Evolutionary conservation across 2,329 filamentous ascomycete genomes (phyloP).

Genomic region (Exophiala sp.): DNA sequence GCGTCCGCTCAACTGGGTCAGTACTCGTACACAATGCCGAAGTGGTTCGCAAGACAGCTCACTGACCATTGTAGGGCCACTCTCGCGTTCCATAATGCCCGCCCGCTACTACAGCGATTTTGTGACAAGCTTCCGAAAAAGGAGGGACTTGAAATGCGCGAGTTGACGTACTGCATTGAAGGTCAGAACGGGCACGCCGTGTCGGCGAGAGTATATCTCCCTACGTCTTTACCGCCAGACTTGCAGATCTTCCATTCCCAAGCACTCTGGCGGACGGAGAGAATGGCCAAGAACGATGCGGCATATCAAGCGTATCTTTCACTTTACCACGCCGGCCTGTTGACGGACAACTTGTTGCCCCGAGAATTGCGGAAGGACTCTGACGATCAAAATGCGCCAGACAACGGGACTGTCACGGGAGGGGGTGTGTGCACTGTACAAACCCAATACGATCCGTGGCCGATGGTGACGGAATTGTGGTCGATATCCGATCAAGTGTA

Average conservation of each 20-base stretch:
- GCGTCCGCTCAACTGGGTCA: conserved; percentile 44
- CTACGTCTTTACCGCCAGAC: conserved; percentile 62
- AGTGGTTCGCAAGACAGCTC: background rate
- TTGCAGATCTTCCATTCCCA: conserved; percentile 55
- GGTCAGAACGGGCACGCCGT: conserved; percentile 29
- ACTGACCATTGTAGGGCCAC: conserved; percentile 51
- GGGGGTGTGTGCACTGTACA: conserved; percentile 29
- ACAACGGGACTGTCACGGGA: conserved; percentile 4
- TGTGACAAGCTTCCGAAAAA: conserved; percentile 60
- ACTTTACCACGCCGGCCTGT: conserved; percentile 65
- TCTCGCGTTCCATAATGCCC: conserved; percentile 69
- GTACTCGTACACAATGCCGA: conserved; percentile 17
- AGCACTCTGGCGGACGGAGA: conserved; percentile 65
- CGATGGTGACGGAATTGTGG: conserved; percentile 29
- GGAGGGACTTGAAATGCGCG: conserved; percentile 42
- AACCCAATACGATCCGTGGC: conserved; percentile 39
- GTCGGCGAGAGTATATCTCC: conserved; percentile 64
- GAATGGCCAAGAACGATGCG: conserved; percentile 72
- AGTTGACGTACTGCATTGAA: conserved; percentile 64
- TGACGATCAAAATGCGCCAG: conserved; percentile 32
- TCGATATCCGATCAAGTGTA: conserved; percentile 3
- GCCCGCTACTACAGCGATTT: conserved; percentile 77
- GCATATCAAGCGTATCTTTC: conserved; percentile 74
- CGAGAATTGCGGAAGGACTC: conserved; percentile 7
- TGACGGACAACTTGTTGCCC: conserved; percentile 78